phyloP scores from a whole-genome alignment of 495 filamentous ascomycete species.

The Antarctomyces pellizariae region DNA sequence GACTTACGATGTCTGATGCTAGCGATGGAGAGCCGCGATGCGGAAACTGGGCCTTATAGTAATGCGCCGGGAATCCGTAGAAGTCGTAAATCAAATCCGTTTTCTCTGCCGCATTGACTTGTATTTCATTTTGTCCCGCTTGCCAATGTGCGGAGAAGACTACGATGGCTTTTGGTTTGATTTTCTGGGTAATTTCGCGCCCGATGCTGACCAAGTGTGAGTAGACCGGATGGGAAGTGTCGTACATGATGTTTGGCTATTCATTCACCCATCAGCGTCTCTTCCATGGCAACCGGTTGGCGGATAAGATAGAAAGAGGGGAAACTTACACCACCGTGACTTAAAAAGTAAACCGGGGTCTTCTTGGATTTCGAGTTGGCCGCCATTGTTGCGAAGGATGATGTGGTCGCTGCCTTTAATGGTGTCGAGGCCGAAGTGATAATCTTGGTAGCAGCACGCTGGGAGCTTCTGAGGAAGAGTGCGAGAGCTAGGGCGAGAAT shows the following conservation, averaged over 20 bases:
- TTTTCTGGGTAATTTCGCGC: constrained; percentile 53
- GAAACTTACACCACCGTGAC: constrained; percentile 46
- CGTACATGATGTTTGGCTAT: constrained; percentile 54
- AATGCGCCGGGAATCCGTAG: constrained; percentile 48
- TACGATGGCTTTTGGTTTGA: constrained; percentile 60
- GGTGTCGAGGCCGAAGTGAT: no score
- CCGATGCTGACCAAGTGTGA: constrained; percentile 43
- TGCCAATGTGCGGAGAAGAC: constrained; percentile 86
- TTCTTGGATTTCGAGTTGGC: constrained; percentile 2
- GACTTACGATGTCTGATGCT: constrained; percentile 36
- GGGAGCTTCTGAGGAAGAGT: no score
- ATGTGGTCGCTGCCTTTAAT: no score
- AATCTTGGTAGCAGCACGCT: no score
- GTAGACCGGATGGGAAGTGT: constrained; percentile 51
- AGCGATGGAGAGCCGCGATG: constrained; percentile 41
- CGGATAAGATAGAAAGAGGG: not conserved
- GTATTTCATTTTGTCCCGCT: constrained; percentile 28
- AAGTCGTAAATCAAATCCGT: constrained; percentile 71
- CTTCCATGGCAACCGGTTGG: not conserved
- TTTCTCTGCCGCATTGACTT: constrained; percentile 47
- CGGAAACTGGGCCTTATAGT: constrained; percentile 43
- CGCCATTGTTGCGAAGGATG: no score
- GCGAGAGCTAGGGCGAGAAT: no score
- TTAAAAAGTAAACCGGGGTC: constrained; percentile 55
- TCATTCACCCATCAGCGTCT: constrained; percentile 4